Percentiles rank a stretch among this genome's conserved stretches.
Evolutionary conservation across 345 rosid species (phyloP).

Genomic region (Linum usitatissimum): DNA sequence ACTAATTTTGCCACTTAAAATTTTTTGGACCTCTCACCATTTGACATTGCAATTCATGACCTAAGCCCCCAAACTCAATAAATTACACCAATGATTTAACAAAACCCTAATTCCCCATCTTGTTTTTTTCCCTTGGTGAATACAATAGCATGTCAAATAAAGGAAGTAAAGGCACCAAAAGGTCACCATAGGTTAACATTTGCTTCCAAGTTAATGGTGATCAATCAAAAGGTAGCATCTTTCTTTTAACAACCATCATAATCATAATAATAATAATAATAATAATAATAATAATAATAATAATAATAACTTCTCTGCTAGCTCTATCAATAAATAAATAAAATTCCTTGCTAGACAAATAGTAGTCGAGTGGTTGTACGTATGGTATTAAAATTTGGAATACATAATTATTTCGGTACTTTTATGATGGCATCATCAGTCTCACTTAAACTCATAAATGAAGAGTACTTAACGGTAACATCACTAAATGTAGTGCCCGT

Average conservation of each 20-base stretch:
- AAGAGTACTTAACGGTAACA: no score
- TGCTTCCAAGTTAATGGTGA: background rate
- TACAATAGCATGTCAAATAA: background rate
- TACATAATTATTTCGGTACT: no score
- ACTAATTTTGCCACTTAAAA: background rate
- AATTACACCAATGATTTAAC: background rate
- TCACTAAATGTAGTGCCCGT: no score
- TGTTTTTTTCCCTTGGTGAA: background rate
- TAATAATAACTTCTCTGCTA: no score
- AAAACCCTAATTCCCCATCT: background rate
- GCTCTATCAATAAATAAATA: no score
- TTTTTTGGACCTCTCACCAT: background rate
- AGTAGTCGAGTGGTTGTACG: no score
- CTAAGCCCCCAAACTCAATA: background rate
- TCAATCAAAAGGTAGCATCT: background rate
- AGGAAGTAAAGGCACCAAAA: background rate
- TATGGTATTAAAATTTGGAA: no score
- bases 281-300: no score
- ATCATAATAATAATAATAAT: background rate
- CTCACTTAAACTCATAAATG: no score
- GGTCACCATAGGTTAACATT: background rate
- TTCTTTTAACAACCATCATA: background rate
- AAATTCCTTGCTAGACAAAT: no score
- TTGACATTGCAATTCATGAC: background rate
- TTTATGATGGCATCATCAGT: no score